Evolutionary conservation across 1,284 basidiomycete genomes (phyloP).

Genomic region (Fomitopsis pinicola): DNA sequence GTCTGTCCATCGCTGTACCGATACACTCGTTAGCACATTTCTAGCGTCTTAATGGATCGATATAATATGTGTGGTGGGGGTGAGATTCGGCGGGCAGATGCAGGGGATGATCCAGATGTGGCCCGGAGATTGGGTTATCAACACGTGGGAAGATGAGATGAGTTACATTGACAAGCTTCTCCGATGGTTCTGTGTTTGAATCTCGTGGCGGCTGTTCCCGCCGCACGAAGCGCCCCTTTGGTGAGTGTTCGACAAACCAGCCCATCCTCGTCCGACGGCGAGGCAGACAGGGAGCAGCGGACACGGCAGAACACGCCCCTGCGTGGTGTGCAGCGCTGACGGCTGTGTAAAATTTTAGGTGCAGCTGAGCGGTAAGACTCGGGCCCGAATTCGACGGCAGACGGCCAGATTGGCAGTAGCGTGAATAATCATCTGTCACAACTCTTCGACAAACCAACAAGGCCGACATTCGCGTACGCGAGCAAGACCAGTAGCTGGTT

Average conservation of each 20-base stretch:
- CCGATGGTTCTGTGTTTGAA: conserved; percentile 18
- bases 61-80: background rate
- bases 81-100: background rate
- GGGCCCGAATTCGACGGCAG: conserved; percentile 2
- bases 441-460: conserved; percentile 1
- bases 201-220: conserved; percentile 2
- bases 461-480: background rate
- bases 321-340: background rate
- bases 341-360: background rate
- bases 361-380: background rate
- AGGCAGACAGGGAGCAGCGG: background rate
- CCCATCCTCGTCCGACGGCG: background rate
- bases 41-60: background rate
- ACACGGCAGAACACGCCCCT: background rate
- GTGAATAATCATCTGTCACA: conserved; percentile 8
- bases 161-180: conserved; percentile 15
- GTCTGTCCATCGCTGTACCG: background rate
- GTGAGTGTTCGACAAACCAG: background rate
- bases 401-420: conserved; percentile 5
- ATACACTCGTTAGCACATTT: background rate
- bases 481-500: background rate
- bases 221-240: background rate
- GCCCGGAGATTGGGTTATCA: conserved; percentile 6
- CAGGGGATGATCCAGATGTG: background rate
- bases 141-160: conserved; percentile 11